Evolutionary conservation across 2,329 filamentous ascomycete species (phyloP), one percentile per base, ranked within the genome.

Genomic region (Botrytis deweyae): DNA sequence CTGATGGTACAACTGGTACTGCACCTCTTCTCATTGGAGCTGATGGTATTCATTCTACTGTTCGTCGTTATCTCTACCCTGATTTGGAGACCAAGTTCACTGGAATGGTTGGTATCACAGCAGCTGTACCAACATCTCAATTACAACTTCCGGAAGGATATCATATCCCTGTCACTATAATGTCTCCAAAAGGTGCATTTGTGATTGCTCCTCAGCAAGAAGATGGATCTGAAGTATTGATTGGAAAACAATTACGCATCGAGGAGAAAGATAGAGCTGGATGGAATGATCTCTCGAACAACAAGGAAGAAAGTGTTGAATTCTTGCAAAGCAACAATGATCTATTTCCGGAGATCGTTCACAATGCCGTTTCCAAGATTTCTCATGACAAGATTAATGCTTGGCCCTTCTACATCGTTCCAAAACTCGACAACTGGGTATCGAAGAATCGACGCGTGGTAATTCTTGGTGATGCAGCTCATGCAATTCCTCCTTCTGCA

Each of bases 41-140:
- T 0, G 88, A 91, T 74, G 88, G 89, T 1, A 90, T 90, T 68
- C 87, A 90, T 78, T 89, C 88, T 0, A 82, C 81, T 0, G 86
- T 90, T 0, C 84, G 88, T 4, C 83, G 81, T 5, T 85, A 88
- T 61, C 81, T 91, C 0, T 83, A 86, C 64, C 86, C 87, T 0
- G 82, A 84, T 0, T 76, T 87, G 1, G 78, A 83, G 49, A 86
- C 88, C 1, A 82, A 81, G 1, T 90, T 88, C 77, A 86, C 84
- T 1, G 86, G 86, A 52, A 84, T 86, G 79, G 80, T 82, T 18
- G 84, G 82, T 14, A 80, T 86, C 36, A 77, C 77, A 5, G 73
- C 77, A 18, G 75, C 80, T 72, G 38, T 81, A 44, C 20, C 73
- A 38, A 52, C 78, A 76, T 25, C 67, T 79, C 59, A 73, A 74